Base-by-base conservation (phyloP, 805 yeast genomes). In the Metschnikowia koreensis region DNA sequence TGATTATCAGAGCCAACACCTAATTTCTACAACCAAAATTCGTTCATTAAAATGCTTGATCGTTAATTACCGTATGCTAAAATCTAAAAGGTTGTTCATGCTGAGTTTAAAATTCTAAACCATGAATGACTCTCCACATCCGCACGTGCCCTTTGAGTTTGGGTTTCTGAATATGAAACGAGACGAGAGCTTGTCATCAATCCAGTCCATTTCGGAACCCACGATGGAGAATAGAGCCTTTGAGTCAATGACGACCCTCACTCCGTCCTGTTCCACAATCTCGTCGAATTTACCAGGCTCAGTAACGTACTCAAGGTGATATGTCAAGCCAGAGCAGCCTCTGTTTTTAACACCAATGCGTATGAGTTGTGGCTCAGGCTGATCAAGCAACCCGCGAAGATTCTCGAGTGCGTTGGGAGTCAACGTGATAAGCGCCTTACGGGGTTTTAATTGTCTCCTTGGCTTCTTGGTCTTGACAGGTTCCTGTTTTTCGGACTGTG, bases 91-190 rank as follows among this genome's bases (percentile, higher is more conserved):
- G 13, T 17, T 45, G 37, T 28, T 6, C 38, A 16, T n/a, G 9
- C 22, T 15, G 4, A 22, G 13, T 31, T 26, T 28, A 16, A 12
- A 17, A 33, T 17, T 16, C 58, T 73, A 92, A 8, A 93, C 97
- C 97, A 92, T 94, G 69, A 94, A 94, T 6, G 97, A 89, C 74
- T 94, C 99, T 49, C 99, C 99, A 70, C 99, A 94, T 11, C 99
- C 99, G 72, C 99, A 94, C 46, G 96, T 89, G 33, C 98, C 99
- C 74, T 93, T 94, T 38, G 96, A 87, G 71, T 94, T 94, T 56
- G 99, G 99, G 69, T 94, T 94, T 66, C 81, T 86, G 77, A 94
- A 94, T 16, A 94, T 90, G 67, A 94, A 94, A 63, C 96, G 81
- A 12, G 94, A 84, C 33, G 91, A 81, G 56, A 94, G 75, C 68